Percentiles rank a stretch among this genome's conserved stretches.
Evolutionary conservation across 2,329 filamentous ascomycete species (phyloP).

Genomic region (Fusarium papillatum): DNA sequence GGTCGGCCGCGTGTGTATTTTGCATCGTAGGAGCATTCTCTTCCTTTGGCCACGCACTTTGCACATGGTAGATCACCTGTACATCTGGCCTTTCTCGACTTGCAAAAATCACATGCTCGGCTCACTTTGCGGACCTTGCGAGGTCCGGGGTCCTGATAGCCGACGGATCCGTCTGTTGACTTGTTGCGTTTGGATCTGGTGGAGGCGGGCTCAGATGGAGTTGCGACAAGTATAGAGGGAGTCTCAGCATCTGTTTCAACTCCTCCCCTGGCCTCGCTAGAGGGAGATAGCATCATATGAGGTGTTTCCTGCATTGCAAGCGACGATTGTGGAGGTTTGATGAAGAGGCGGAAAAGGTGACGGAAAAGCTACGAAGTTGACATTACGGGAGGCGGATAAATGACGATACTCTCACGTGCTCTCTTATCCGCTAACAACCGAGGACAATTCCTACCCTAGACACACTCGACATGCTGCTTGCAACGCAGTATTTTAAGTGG

Average conservation of each 20-base stretch:
- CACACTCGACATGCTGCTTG: not conserved
- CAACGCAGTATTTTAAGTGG: too few species aligned
- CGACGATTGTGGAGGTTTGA: not conserved
- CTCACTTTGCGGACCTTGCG: slow-evolving; percentile 45
- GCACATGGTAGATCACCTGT: slow-evolving; percentile 48
- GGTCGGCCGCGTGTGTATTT: not conserved
- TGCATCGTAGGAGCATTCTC: not conserved
- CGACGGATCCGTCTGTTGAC: not conserved
- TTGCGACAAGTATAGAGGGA: not conserved
- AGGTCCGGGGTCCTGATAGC: not conserved
- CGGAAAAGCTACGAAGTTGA: not conserved
- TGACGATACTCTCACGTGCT: not conserved
- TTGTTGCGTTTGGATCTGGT: not conserved
- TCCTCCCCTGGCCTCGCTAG: not conserved
- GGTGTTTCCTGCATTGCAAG: not conserved
- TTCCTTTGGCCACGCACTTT: slow-evolving; percentile 44
- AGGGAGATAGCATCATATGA: not conserved
- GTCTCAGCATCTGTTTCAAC: not conserved
- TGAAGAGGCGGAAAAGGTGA: slow-evolving; percentile 1
- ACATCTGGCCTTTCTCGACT: slow-evolving; percentile 45
- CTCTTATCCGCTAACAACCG: not conserved
- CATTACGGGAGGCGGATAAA: not conserved
- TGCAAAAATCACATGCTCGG: slow-evolving; percentile 48
- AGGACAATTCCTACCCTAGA: not conserved
- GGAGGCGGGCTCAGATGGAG: not conserved